A percentile compares a stretch with the other conserved stretches of the same genome.
phyloP scores from a whole-genome alignment of 495 filamentous ascomycete genomes.

The Astrothelium subdiscretum region DNA sequence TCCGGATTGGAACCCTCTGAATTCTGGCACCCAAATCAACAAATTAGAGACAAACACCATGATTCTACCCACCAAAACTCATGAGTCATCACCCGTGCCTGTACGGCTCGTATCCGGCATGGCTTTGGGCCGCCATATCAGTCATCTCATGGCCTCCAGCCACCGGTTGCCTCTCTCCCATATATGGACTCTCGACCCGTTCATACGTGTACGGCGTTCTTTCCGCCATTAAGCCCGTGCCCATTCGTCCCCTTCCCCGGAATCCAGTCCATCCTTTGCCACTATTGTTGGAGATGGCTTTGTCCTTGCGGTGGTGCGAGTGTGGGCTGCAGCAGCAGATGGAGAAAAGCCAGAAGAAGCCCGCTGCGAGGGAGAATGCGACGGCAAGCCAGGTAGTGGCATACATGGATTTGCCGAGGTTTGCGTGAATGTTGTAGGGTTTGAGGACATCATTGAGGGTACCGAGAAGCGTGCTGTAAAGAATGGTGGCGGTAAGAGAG shows the following conservation, averaged over 20 bases:
- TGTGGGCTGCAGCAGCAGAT: slow-evolving; percentile 75
- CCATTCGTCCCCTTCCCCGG: slow-evolving; percentile 1
- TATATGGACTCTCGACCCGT: slow-evolving; percentile 28
- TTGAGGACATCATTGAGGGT: slow-evolving; percentile 51
- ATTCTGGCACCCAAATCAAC: neutral
- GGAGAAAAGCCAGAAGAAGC: slow-evolving; percentile 82
- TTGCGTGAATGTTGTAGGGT: slow-evolving; percentile 52
- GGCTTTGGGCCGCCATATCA: slow-evolving; percentile 10
- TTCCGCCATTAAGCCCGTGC: slow-evolving; percentile 21
- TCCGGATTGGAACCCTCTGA: neutral
- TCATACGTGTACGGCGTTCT: slow-evolving; percentile 34
- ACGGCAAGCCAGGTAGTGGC: slow-evolving; percentile 66
- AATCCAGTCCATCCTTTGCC: slow-evolving; percentile 7
- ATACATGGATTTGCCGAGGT: slow-evolving; percentile 56
- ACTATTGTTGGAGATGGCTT: slow-evolving; percentile 11
- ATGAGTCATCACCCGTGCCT: slow-evolving; percentile 18
- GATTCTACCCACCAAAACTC: no score
- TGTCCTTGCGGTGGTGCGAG: slow-evolving; percentile 17
- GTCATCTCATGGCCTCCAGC: slow-evolving; percentile 7
- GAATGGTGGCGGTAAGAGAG: slow-evolving; percentile 27
- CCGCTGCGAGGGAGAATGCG: slow-evolving; percentile 57
- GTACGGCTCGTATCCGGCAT: slow-evolving; percentile 34
- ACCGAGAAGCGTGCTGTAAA: slow-evolving; percentile 41
- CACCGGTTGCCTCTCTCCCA: slow-evolving; percentile 23
- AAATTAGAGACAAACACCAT: no score